A percentile compares a stretch with the other conserved stretches of the same genome.
Evolutionary conservation across 2,329 filamentous ascomycete genomes (phyloP).

Genomic region (Colletotrichum paranaense): DNA sequence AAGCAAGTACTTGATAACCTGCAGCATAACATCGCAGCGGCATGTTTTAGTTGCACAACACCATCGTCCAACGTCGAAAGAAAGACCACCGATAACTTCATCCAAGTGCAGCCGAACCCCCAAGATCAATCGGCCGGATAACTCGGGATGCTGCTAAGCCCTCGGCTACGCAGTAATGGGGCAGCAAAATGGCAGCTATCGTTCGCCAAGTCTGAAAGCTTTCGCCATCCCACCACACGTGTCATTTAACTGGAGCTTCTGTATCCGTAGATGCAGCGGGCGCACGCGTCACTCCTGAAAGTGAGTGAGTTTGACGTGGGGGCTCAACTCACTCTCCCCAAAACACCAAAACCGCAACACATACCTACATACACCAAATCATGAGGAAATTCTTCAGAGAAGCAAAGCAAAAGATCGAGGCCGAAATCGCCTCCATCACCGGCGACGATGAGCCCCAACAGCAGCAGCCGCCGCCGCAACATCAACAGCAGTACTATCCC

Average conservation of each 20-base stretch:
- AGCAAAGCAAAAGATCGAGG: constrained; percentile 33
- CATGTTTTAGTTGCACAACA: background rate
- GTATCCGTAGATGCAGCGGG: constrained; percentile 1
- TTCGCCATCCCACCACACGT: constrained; percentile 32
- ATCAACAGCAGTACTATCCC: constrained; percentile 1
- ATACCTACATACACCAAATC: background rate
- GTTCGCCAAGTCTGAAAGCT: constrained; percentile 29
- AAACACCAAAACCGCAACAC: background rate
- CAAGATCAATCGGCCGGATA: constrained; percentile 14
- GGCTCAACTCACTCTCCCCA: background rate
- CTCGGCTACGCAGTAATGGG: constrained; percentile 27
- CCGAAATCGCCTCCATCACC: constrained; percentile 31
- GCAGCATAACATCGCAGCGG: background rate
- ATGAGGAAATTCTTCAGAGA: constrained; percentile 34
- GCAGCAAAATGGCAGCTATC: background rate
- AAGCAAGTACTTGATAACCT: background rate
- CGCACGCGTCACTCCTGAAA: constrained; percentile 11
- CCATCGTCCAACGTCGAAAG: background rate
- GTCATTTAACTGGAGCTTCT: constrained; percentile 32
- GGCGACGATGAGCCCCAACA: constrained; percentile 29
- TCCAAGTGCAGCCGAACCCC: background rate
- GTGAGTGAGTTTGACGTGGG: background rate
- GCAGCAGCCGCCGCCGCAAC: background rate
- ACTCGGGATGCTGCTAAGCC: constrained; percentile 33
- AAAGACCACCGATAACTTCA: background rate